Evolutionary conservation across 2,329 filamentous ascomycete species (phyloP), one percentile per base, ranked within the genome.

Genomic region (Teratosphaeriaceae sp.): DNA sequence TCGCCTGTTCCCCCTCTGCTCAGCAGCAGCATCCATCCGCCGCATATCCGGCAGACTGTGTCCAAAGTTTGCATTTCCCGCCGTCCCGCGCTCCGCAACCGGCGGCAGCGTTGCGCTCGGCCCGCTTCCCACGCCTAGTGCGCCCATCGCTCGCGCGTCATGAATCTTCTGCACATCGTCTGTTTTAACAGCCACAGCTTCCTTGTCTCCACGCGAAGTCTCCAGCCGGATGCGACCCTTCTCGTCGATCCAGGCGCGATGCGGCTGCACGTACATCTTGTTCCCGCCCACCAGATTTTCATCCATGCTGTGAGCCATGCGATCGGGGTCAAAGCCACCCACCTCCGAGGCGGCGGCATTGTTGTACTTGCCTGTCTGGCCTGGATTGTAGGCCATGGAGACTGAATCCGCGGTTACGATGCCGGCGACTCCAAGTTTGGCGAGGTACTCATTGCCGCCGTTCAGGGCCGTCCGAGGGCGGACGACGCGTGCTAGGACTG

Each of bases 401-500:
- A 35, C 16, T 18, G 58, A 49, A 47, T 69, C 65, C 23, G 60
- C 52, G 2, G 66, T 53, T 4, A 71, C 65, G 48, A 73, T 64
- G 37, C 70, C 70, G 9, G 55, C 70, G 3, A 72, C 64, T 38
- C 70, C 70, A 16, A 72, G 53, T 20, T 58, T 58, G 3, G 67
- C 66, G 16, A 58, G 51, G 30, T 43, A 35, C 26, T 60, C 56
- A 4, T 42, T 58, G 26, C 63, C 63, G 44, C 59, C 61, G 33
- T 58, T 57, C 27, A 12, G 59, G 57, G 36, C 56, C 58, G 58
- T 65, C 70, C 55, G 51, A 4, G 73, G 69, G 38, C 70, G 64
- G 42, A 84, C 58, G 16, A 82, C 70, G 48, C 80, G 76, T 3
- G 78, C 75, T 46, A 75, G 61, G 2, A 82, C 67, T 0, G 79